phyloP scores from a whole-genome alignment of 2,329 filamentous ascomycete genomes.

The Shiraia sp. region DNA sequence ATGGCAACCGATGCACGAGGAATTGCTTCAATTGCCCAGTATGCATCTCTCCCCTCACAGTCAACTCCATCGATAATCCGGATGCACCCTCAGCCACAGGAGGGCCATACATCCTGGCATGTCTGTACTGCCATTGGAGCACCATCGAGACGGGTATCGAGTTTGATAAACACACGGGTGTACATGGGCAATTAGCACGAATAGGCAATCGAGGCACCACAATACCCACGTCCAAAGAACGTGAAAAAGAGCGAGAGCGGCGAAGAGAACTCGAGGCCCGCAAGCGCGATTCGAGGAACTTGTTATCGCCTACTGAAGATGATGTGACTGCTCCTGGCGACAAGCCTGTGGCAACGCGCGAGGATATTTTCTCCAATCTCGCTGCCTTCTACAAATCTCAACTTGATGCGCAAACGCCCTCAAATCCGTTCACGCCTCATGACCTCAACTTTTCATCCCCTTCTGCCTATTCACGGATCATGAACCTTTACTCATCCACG shows the following conservation, averaged over 20 bases:
- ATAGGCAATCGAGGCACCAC: constrained; percentile 58
- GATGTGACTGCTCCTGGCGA: constrained; percentile 12
- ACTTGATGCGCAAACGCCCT: constrained; percentile 61
- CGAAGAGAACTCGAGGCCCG: constrained; percentile 32
- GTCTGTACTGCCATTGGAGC: constrained; percentile 91
- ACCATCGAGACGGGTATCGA: constrained; percentile 86
- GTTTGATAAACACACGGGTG: constrained; percentile 86
- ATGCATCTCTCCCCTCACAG: constrained; percentile 78
- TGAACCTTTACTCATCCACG: constrained; percentile 77
- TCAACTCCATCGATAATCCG: constrained; percentile 68
- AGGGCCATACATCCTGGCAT: constrained; percentile 77
- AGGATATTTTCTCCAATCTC: constrained; percentile 74
- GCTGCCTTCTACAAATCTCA: constrained; percentile 82
- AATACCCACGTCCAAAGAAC: constrained; percentile 46
- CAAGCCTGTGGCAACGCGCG: constrained; percentile 56
- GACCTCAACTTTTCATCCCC: constrained; percentile 71
- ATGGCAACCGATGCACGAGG: constrained; percentile 91
- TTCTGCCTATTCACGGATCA: constrained; percentile 80
- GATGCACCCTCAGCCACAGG: constrained; percentile 28
- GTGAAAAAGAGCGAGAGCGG: constrained; percentile 45
- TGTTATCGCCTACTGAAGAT: constrained; percentile 21
- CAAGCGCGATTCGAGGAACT: constrained; percentile 21
- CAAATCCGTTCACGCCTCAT: constrained; percentile 46
- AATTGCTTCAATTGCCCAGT: constrained; percentile 96
- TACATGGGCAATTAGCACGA: constrained; percentile 77